Evolutionary conservation across 305 asterid species (phyloP).

Genomic region (Solanum hybrid): DNA sequence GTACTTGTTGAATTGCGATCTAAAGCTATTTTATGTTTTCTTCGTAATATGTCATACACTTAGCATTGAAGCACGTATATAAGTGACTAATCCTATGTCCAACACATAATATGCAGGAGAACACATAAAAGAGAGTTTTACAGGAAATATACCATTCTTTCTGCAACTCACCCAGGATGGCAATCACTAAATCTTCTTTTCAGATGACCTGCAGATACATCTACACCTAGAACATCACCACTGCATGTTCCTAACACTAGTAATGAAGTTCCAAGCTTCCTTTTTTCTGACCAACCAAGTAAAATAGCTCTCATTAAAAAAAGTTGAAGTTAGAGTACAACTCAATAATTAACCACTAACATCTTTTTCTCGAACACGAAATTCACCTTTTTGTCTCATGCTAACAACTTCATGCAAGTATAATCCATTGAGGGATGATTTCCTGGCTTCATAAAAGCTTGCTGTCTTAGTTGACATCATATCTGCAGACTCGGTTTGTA

Average conservation of each 20-base stretch:
- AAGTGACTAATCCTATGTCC: neutral
- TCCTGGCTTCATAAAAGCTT: too few relatives aligned
- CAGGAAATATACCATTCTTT: neutral
- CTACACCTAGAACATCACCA: slow-evolving; percentile 84
- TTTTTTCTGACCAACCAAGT: too few relatives aligned
- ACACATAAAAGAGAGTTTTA: neutral
- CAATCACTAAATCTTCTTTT: slow-evolving; percentile 77
- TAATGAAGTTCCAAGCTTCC: slow-evolving; percentile 45
- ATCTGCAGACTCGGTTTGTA: too few relatives aligned
- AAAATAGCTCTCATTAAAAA: too few relatives aligned
- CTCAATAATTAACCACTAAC: too few relatives aligned
- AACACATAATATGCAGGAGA: neutral
- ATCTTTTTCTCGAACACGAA: too few relatives aligned
- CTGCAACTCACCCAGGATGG: slow-evolving; percentile 66
- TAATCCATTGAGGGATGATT: too few relatives aligned
- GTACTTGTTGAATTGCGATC: neutral
- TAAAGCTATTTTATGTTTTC: neutral
- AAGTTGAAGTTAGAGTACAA: too few relatives aligned
- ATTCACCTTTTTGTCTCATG: too few relatives aligned
- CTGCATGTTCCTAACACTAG: slow-evolving; percentile 80
- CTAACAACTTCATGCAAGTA: too few relatives aligned
- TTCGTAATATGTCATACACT: neutral
- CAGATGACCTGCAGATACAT: slow-evolving; percentile 68
- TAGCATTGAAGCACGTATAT: neutral
- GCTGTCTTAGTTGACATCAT: too few relatives aligned